These are phyloP conservation scores for Fallopia convolvulus DNA, from an alignment of 148 eudicot genomes.

Conservation along the genomic window DNA sequence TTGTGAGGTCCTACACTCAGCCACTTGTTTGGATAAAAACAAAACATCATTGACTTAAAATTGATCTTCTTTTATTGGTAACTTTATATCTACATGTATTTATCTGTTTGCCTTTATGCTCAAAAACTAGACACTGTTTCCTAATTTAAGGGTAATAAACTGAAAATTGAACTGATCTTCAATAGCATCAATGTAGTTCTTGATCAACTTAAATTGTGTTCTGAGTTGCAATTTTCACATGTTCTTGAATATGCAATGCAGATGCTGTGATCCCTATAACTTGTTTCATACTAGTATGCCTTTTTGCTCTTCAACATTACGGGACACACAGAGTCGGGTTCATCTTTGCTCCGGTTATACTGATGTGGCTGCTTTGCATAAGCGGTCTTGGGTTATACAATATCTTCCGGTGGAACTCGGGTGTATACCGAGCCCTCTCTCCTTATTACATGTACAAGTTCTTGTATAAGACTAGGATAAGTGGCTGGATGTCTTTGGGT, in stretches of 20 bases:
- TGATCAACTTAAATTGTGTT: not conserved
- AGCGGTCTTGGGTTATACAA: slow-evolving; percentile 59
- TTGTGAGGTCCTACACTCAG: not conserved
- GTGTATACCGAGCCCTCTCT: slow-evolving; percentile 47
- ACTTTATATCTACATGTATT: not conserved
- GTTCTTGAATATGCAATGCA: slow-evolving; percentile 25
- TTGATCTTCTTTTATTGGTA: not conserved
- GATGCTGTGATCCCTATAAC: slow-evolving; percentile 43
- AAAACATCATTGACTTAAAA: not conserved
- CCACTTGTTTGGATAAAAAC: not conserved
- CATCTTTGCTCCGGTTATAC: slow-evolving; percentile 66
- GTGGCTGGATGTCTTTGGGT: slow-evolving; percentile 65
- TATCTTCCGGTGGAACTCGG: slow-evolving; percentile 48
- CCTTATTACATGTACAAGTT: slow-evolving; percentile 57
- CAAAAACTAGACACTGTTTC: too few species aligned
- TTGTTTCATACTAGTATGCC: slow-evolving; percentile 45
- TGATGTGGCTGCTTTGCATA: slow-evolving; percentile 55
- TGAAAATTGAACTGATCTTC: not conserved
- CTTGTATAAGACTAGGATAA: slow-evolving; percentile 36
- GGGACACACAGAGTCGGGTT: slow-evolving; percentile 67
- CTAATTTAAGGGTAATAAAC: not conserved
- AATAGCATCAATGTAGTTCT: not conserved
- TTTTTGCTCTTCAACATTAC: slow-evolving; percentile 56
- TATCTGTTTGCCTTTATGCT: too few species aligned
- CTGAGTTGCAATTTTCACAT: not conserved